These are phyloP conservation scores for button mushroom (Agaricus bisporus) DNA, from an alignment of 768 basidiomycete genomes.

Conservation along the genomic window DNA sequence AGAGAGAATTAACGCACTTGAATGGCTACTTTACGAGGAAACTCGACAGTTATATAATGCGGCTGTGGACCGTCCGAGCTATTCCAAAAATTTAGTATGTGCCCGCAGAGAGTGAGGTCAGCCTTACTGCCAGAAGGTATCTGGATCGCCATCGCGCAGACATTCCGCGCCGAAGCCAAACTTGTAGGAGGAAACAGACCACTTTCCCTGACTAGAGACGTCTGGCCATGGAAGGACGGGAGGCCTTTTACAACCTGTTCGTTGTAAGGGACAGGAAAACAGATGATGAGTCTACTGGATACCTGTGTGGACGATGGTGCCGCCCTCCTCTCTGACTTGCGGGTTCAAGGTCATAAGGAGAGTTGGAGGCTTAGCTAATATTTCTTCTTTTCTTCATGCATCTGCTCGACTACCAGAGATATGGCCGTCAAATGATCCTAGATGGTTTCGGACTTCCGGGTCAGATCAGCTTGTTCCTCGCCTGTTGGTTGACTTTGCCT, in stretches of 20 bases:
- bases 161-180: slow-evolving; percentile 96
- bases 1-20: slow-evolving; percentile 45
- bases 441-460: slow-evolving; percentile 85
- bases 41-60: slow-evolving; percentile 92
- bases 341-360: slow-evolving; percentile 1
- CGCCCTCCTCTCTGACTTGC: slow-evolving; percentile 20
- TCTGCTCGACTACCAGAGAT: slow-evolving; percentile 75
- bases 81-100: neutral
- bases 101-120: neutral
- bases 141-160: slow-evolving; percentile 79
- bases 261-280: neutral
- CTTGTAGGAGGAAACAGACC: slow-evolving; percentile 96
- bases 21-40: slow-evolving; percentile 83
- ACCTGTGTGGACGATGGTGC: slow-evolving; percentile 32
- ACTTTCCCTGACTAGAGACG: slow-evolving; percentile 84
- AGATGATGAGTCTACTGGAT: slow-evolving; percentile 2
- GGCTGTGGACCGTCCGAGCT: slow-evolving; percentile 96
- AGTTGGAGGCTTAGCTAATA: slow-evolving; percentile 4
- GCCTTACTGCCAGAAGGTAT: slow-evolving; percentile 97
- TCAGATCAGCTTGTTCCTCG: slow-evolving; percentile 20
- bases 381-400: too few relatives aligned
- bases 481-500: neutral
- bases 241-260: slow-evolving; percentile 25
- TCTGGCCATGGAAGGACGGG: slow-evolving; percentile 69
- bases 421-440: slow-evolving; percentile 96